Conservation (phyloP, 1,284 basidiomycete species). For the Pseudozyma sp. region DNA sequence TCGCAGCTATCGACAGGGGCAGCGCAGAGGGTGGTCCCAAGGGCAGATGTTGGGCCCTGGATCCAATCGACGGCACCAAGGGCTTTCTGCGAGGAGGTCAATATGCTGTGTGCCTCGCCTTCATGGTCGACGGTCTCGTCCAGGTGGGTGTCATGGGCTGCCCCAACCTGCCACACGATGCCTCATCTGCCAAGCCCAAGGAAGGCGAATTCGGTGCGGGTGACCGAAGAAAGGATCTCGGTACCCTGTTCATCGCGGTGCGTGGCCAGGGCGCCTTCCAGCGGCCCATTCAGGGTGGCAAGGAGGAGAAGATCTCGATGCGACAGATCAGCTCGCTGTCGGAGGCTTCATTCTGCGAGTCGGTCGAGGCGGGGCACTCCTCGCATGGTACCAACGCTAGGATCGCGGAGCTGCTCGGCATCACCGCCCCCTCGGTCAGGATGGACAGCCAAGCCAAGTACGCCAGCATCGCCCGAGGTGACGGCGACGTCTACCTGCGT, state of each 20-base stretch:
- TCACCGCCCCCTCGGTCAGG: conserved; percentile 78
- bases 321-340: conserved; percentile 67
- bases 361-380: conserved; percentile 91
- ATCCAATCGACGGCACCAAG: conserved; percentile 92
- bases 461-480: conserved; percentile 84
- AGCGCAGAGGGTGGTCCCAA: conserved; percentile 79
- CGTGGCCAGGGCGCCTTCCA: conserved; percentile 63
- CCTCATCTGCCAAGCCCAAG: conserved; percentile 66
- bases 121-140: conserved; percentile 86
- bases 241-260: conserved; percentile 63
- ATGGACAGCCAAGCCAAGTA: conserved; percentile 99
- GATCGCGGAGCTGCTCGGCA: conserved; percentile 78
- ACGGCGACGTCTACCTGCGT: conserved; percentile 88
- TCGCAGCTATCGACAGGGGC: conserved; percentile 88
- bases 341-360: conserved; percentile 83
- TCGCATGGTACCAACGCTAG: conserved; percentile 83
- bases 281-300: conserved; percentile 53
- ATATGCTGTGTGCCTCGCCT: conserved; percentile 93
- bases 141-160: conserved; percentile 86
- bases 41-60: conserved; percentile 88
- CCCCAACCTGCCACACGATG: conserved; percentile 80
- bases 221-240: conserved; percentile 52
- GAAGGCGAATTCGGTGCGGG: conserved; percentile 63
- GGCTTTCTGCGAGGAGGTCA: conserved; percentile 96
- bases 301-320: conserved; percentile 59